Evolutionary conservation across 352 stramenopile species (phyloP).

Genomic region (Pythium biforme): DNA sequence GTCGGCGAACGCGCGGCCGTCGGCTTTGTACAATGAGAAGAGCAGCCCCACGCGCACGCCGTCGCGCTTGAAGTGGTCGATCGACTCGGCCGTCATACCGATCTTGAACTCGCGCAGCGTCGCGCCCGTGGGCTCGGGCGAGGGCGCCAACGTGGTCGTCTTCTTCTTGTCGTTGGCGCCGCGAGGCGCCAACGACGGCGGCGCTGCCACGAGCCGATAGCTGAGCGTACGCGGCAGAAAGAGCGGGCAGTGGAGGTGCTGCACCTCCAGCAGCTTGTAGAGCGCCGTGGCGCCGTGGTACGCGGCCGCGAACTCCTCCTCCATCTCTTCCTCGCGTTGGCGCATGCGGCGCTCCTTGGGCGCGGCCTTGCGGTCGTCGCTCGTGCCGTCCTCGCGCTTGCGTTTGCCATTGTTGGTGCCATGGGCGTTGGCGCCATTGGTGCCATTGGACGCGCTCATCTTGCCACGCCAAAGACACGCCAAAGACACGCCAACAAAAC

Average conservation of each 20-base stretch:
- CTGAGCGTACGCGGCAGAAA: slow-evolving; percentile 78
- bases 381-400: slow-evolving; percentile 25
- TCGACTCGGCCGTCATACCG: slow-evolving; percentile 62
- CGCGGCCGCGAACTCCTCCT: slow-evolving; percentile 76
- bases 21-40: slow-evolving; percentile 51
- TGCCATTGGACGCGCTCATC: slow-evolving; percentile 10
- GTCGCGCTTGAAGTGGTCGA: slow-evolving; percentile 58
- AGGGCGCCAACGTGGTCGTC: not conserved
- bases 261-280: slow-evolving; percentile 81
- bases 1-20: slow-evolving; percentile 43
- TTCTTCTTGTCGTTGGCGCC: slow-evolving; percentile 3
- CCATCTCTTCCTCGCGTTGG: slow-evolving; percentile 69
- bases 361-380: slow-evolving; percentile 64
- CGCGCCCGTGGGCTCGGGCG: slow-evolving; percentile 24
- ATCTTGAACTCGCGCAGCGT: slow-evolving; percentile 61
- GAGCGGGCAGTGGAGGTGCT: slow-evolving; percentile 67
- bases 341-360: slow-evolving; percentile 46
- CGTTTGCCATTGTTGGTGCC: slow-evolving; percentile 8
- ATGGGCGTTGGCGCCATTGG: not conserved
- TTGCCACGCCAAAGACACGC: no score
- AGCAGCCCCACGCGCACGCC: slow-evolving; percentile 53
- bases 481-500: no score
- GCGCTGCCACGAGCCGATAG: slow-evolving; percentile 53
- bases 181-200: no score
- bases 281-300: slow-evolving; percentile 76